phyloP scores from a whole-genome alignment of 2,329 filamentous ascomycete genomes.

The Dactylellina leptospora region DNA sequence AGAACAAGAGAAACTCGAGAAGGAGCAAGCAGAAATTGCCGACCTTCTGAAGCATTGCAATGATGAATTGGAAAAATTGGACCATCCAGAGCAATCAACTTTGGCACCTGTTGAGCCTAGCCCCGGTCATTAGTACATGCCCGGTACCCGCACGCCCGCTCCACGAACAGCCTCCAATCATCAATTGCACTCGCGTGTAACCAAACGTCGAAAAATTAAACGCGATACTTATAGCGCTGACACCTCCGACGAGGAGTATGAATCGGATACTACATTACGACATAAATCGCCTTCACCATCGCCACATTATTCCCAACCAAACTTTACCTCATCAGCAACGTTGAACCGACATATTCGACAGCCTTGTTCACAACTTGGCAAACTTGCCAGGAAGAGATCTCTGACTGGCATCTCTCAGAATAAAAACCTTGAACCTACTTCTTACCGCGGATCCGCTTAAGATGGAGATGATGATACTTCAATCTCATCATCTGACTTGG shows the following conservation, averaged over 20 bases:
- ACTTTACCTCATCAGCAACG: not conserved
- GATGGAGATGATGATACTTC: too few species aligned
- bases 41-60: constrained; percentile 28
- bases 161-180: not conserved
- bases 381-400: not conserved
- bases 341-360: not conserved
- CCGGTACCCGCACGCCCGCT: not conserved
- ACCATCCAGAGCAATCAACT: constrained; percentile 12
- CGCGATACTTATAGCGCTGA: too few species aligned
- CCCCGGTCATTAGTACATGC: constrained; percentile 22
- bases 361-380: too few species aligned
- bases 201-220: constrained; percentile 1
- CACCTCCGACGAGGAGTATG: not conserved
- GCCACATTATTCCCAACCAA: not conserved
- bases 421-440: too few species aligned
- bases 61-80: constrained; percentile 26
- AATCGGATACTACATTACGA: not conserved
- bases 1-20: constrained; percentile 36
- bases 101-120: constrained; percentile 27
- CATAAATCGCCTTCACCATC: not conserved
- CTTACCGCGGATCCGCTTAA: too few species aligned
- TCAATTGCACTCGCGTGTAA: not conserved
- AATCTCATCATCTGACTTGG: too few species aligned
- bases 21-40: constrained; percentile 27
- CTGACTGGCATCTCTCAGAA: too few species aligned